These are phyloP conservation scores for Sungouiella thailandica DNA, from an alignment of 805 yeast genomes.

Conservation along the genomic window DNA sequence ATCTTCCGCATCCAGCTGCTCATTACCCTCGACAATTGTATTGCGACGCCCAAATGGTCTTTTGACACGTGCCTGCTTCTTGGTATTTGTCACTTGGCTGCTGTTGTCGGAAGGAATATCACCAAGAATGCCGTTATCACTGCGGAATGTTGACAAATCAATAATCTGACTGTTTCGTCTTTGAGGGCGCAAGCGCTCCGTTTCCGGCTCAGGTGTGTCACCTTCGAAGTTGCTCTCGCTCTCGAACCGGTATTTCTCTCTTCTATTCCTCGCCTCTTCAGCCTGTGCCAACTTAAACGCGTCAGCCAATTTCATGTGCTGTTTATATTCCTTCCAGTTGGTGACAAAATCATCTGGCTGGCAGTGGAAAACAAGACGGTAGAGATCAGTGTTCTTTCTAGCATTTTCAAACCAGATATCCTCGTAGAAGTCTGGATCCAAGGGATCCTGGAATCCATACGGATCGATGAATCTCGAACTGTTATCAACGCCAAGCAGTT, in stretches of 20 bases:
- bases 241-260: conserved; percentile 14
- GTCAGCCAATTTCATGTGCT: conserved; percentile 51
- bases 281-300: conserved; percentile 48
- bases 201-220: neutral
- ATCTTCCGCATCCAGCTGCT: conserved; percentile 1
- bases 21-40: conserved; percentile 8
- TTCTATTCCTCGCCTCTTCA: conserved; percentile 29
- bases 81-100: neutral
- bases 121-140: conserved; percentile 34
- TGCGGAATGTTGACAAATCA: conserved; percentile 21
- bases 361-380: conserved; percentile 79
- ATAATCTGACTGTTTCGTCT: conserved; percentile 19
- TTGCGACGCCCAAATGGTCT: neutral
- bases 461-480: conserved; percentile 69
- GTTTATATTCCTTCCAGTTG: conserved; percentile 87
- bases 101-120: conserved; percentile 23
- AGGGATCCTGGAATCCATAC: conserved; percentile 81
- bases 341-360: conserved; percentile 94
- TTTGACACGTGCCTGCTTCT: conserved; percentile 4
- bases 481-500: conserved; percentile 32
- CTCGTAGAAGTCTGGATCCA: conserved; percentile 74
- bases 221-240: conserved; percentile 6
- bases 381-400: conserved; percentile 73
- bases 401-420: conserved; percentile 86
- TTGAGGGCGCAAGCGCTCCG: conserved; percentile 1